Evolutionary conservation across 768 basidiomycete genomes (phyloP).

Genomic region (Pleurotus citrinopileatus): DNA sequence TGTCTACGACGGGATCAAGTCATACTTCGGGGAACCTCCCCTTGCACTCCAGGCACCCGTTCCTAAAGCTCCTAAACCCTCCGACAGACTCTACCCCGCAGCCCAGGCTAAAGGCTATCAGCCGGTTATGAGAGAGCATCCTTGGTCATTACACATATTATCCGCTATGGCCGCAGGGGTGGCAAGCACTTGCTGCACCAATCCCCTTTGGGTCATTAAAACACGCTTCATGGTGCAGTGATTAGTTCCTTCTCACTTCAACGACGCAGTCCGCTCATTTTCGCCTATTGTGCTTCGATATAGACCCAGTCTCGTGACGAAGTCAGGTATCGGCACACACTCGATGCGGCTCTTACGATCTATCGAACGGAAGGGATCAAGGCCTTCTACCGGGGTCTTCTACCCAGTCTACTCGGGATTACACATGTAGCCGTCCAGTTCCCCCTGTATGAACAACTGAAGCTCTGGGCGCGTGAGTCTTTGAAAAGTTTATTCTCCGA

Average conservation of each 20-base stretch:
- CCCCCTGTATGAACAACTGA: conserved; percentile 92
- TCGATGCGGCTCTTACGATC: conserved; percentile 87
- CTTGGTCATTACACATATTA: conserved; percentile 85
- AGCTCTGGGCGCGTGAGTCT: conserved; percentile 78
- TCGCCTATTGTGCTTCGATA: conserved; percentile 13
- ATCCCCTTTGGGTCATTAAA: conserved; percentile 98
- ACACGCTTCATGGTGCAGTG: conserved; percentile 91
- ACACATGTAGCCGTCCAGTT: conserved; percentile 96
- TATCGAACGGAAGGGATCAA: conserved; percentile 83
- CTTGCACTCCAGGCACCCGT: conserved; percentile 25
- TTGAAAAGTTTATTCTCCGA: conserved; percentile 10
- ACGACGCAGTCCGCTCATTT: neutral
- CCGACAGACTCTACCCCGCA: conserved; percentile 69
- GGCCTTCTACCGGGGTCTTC: conserved; percentile 92
- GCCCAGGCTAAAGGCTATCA: conserved; percentile 86
- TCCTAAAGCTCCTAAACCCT: conserved; percentile 16
- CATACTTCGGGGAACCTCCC: conserved; percentile 67
- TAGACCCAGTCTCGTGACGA: conserved; percentile 85
- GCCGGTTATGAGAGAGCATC: conserved; percentile 74
- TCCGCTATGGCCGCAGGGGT: conserved; percentile 97
- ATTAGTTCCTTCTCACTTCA: conserved; percentile 12
- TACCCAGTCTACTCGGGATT: conserved; percentile 93
- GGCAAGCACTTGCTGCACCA: conserved; percentile 89
- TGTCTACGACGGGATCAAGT: conserved; percentile 96
- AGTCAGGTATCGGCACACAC: conserved; percentile 80